Base-by-base conservation (phyloP, 331 rosid genomes). In the Rhamnella rubrinervis region DNA sequence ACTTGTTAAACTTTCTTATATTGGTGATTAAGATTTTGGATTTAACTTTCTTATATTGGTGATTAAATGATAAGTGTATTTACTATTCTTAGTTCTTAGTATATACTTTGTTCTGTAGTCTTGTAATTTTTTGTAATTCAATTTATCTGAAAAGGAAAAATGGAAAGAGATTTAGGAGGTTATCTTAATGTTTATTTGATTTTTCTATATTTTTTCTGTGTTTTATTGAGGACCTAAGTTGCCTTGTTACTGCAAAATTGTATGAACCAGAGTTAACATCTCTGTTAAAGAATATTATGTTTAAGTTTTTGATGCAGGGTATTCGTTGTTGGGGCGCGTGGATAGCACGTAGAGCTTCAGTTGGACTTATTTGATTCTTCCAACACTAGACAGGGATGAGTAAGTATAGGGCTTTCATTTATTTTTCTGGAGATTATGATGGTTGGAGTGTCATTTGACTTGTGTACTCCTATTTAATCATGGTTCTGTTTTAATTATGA, bases 281-380 rank as follows among this genome's bases (percentile, higher is more conserved):
- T 56, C 19, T 44, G 2, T 59, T 31, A 74, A 63, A 51, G 59
- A 74, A 31, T 59, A 38, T 52, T 65, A 4, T 50, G 12, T 52
- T 18, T 31, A 31, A 31, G 35, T 31, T 44, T 23, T 72, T 21
- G 9, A 21, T 47, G 28, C 10, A 35, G 16, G 62, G n/a, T 8
- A 20, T 61, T 62, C 11, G 18, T 51, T 37, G 38, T 8, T 28
- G 25, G 17, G 50, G 4, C 14, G 2, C 14, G 11, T 12, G 46
- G 46, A 14, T 44, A 14, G 49, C 11, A 44, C 12, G 49, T 14
- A 11, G 14, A 44, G 49, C 49, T 44, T 44, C 14, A 9, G 49
- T 44, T 44, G 11, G 49, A 44, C 11, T 44, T 44, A 44, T 44
- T 44, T 44, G 49, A 11, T 44, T 44, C 49, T 44, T 9, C 3